Evolutionary conservation across 768 basidiomycete genomes (phyloP), one percentile per base, ranked within the genome.

Genomic region (Auricularia auricula-judae): DNA sequence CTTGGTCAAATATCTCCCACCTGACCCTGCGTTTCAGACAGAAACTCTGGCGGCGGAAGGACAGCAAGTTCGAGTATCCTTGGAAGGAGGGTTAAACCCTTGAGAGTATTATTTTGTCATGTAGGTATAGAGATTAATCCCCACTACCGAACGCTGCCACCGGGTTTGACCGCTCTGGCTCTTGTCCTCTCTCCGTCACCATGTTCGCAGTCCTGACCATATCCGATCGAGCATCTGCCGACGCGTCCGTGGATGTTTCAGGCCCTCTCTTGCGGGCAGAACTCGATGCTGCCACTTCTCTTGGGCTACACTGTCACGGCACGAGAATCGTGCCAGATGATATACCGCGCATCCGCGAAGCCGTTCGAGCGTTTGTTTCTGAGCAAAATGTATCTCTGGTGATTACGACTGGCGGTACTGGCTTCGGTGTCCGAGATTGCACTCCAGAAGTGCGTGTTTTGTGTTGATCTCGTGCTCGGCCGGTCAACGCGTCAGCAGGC

Each of bases 31-130:
- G 29, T 72, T 29, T 29, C 29, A 96, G 93, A 85, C 88, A 86
- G 73, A 97, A 95, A 78, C 81, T 93, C 23, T 93, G 91, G 91
- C 84, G 91, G 66, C 84, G 91, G 61, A 93, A 87, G 72, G 91
- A 93, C 72, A 86, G 88, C 53, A 89, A 89, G 76, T 88, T 97
- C 54, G 82, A 85, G 7, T 98, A 95, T 75, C 95, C 95, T 2
- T 95, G 84, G 76, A 87, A 88, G 72, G 95, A 97, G 34, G 56
- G 56, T 29, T 29, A n/a, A 54, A 18, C n/a, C 53, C 18, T 18
- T n/a, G 53, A n/a, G 18, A 65, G 65, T 14, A 61, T 63, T 33
- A 65, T 63, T 8, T 66, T 54, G 53, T 18, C 18, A n/a, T 54
- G 53, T 54, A 54, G 53, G 29, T n/a, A 54, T 54, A 54, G 39